Percentiles rank a stretch among this genome's conserved stretches.
Conservation (phyloP, 2,329 filamentous ascomycete species). For the Byssothecium circinans region DNA sequence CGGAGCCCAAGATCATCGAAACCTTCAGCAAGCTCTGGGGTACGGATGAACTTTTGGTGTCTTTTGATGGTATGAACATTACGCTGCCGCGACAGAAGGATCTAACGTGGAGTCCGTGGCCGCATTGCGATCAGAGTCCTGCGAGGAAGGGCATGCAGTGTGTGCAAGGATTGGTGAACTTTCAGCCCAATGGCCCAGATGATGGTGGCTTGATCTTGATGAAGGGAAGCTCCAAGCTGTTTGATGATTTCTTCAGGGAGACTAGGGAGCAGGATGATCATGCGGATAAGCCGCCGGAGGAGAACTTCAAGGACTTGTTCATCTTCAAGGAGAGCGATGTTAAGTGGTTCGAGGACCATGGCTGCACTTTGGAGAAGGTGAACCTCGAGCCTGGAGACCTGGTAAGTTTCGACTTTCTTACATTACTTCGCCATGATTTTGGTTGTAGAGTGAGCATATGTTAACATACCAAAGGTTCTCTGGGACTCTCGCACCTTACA, state of each 20-base stretch:
- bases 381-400: conserved; percentile 48
- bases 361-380: conserved; percentile 46
- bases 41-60: conserved; percentile 41
- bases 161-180: conserved; percentile 51
- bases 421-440: no score
- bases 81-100: conserved; percentile 40
- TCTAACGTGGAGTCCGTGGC: conserved; percentile 43
- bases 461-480: no score
- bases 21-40: conserved; percentile 42
- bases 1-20: conserved; percentile 45
- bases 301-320: conserved; percentile 46
- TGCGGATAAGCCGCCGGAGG: no score
- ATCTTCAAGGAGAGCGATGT: conserved; percentile 48
- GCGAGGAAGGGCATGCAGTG: conserved; percentile 46
- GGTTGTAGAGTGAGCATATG: no score
- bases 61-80: conserved; percentile 46
- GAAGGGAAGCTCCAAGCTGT: conserved; percentile 47
- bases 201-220: conserved; percentile 53
- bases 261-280: no score
- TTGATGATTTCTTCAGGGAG: conserved; percentile 50
- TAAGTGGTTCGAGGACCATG: conserved; percentile 47
- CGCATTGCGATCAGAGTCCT: conserved; percentile 47
- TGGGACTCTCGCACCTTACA: conserved; percentile 55
- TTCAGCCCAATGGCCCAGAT: conserved; percentile 48
- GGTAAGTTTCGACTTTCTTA: no score